Conservation (phyloP, 179 eudicot genomes). For the Beta lomatogona region DNA sequence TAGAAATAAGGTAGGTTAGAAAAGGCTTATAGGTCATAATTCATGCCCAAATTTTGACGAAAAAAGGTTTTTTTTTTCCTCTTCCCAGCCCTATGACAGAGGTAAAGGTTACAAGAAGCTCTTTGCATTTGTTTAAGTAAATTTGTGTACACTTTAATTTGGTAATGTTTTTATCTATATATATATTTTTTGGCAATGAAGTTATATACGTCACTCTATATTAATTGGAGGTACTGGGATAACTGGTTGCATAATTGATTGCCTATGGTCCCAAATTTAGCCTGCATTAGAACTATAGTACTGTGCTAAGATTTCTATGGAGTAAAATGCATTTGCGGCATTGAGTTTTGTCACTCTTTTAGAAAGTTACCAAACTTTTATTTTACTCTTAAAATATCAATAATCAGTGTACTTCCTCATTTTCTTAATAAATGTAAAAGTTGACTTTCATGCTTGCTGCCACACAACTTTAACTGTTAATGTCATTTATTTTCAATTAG, state of each 20-base stretch:
- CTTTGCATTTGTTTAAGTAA: neutral
- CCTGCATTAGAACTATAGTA: neutral
- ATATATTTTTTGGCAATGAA: no score
- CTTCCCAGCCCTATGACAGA: no score
- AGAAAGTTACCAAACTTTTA: neutral
- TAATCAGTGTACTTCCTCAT: no score
- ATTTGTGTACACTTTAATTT: neutral
- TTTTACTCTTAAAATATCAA: neutral
- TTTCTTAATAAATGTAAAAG: no score
- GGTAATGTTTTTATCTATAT: neutral
- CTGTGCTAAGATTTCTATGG: slow-evolving; percentile 9
- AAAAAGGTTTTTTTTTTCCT: no score
- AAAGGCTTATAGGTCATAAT: no score
- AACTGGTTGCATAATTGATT: neutral
- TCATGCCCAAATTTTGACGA: no score
- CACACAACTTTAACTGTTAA: no score
- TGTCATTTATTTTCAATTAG: no score
- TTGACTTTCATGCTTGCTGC: no score
- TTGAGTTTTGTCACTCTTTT: neutral
- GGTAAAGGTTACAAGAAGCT: neutral
- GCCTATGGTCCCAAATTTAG: neutral
- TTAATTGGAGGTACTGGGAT: neutral
- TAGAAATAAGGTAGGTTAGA: no score
- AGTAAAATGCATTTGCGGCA: neutral
- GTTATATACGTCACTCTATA: no score